These are phyloP conservation scores for Prunus mongolica DNA, from an alignment of 306 rosid genomes.

Conservation along the genomic window DNA sequence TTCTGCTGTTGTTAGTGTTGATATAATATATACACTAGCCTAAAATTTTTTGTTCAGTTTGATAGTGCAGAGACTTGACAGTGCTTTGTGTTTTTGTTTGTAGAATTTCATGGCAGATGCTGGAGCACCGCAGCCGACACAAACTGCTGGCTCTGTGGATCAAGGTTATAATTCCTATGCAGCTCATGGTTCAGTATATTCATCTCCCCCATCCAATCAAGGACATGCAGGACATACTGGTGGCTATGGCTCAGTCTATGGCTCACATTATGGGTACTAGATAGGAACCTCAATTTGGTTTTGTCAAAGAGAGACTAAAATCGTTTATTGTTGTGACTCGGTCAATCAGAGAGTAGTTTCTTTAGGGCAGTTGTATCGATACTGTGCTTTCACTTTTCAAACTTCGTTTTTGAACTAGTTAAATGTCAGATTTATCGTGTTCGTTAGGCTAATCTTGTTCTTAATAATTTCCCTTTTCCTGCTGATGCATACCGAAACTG, in stretches of 20 bases:
- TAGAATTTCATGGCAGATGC: constrained; percentile 99
- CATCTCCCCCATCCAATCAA: constrained; percentile 76
- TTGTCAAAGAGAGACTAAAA: constrained; percentile 3
- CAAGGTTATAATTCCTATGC: constrained; percentile 79
- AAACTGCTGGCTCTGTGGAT: constrained; percentile 50
- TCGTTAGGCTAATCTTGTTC: not conserved
- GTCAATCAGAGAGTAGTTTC: constrained; percentile 8
- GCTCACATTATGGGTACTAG: constrained; percentile 84
- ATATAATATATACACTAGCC: not conserved
- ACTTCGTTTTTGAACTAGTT: constrained; percentile 16
- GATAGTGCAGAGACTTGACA: not conserved
- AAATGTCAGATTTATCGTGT: not conserved
- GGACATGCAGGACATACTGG: constrained; percentile 52
- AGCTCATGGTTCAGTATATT: constrained; percentile 68
- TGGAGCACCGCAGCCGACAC: constrained; percentile 55
- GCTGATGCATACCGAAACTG: not conserved
- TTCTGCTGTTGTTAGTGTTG: not conserved
- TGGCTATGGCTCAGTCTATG: constrained; percentile 75
- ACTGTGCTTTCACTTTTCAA: not conserved
- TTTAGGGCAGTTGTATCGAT: constrained; percentile 14
- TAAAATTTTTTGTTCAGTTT: not conserved
- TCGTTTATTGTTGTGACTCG: constrained; percentile 10
- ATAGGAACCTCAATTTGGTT: constrained; percentile 4
- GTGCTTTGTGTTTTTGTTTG: constrained; percentile 9
- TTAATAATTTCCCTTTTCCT: not conserved